Conservation (phyloP, 140 eudicot species). For the Stevia rebaudiana region DNA sequence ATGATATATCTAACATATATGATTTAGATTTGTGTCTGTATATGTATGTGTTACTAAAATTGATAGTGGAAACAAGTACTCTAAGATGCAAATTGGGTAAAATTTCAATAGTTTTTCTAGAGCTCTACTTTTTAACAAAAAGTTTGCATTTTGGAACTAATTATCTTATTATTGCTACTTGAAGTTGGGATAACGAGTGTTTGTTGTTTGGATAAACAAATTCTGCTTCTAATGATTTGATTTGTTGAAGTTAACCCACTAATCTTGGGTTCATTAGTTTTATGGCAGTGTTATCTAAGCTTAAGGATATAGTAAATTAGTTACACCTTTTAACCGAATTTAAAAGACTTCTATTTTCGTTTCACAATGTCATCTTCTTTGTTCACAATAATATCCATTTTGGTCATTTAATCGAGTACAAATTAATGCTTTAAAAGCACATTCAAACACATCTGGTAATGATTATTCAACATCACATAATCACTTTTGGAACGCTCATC, state of each 20-base stretch:
- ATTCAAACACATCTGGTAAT: background rate
- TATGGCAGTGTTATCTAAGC: background rate
- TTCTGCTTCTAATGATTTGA: background rate
- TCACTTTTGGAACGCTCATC: background rate
- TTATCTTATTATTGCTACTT: background rate
- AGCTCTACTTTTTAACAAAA: background rate
- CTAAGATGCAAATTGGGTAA: constrained; percentile 6
- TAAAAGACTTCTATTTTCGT: background rate
- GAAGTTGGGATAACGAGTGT: background rate
- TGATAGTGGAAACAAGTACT: background rate
- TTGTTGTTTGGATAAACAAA: background rate
- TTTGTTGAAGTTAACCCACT: background rate
- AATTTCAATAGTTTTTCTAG: constrained; percentile 1
- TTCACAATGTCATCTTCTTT: background rate
- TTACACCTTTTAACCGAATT: background rate
- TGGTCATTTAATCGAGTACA: background rate
- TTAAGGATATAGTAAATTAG: background rate
- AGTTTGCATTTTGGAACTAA: constrained; percentile 4
- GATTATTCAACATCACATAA: background rate
- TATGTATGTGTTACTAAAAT: background rate
- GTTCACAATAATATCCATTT: background rate
- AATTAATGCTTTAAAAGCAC: background rate
- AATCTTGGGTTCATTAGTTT: background rate
- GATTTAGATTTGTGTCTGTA: background rate
- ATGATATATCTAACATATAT: too few relatives aligned